phyloP scores from a whole-genome alignment of 1,284 basidiomycete species.

The Ceratobasidium sp. region DNA sequence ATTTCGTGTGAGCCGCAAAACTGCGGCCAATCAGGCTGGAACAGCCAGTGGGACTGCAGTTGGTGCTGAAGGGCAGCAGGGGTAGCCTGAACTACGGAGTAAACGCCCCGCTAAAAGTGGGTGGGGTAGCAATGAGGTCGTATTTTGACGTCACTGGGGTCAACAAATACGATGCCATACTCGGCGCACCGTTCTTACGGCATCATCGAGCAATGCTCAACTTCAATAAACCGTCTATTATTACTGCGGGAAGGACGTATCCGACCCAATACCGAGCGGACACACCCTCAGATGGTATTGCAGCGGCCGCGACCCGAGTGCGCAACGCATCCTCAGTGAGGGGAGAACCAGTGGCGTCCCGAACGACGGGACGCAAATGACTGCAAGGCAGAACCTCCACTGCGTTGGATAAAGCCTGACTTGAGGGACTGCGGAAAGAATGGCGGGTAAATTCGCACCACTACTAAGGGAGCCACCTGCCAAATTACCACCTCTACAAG shows the following conservation, averaged over 20 bases:
- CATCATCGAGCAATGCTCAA: slow-evolving; percentile 16
- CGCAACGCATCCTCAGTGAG: too few relatives aligned
- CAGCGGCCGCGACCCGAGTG: too few relatives aligned
- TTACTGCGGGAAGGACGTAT: background rate
- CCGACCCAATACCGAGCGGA: background rate
- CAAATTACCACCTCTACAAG: slow-evolving; percentile 10
- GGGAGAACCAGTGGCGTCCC: slow-evolving; percentile 46
- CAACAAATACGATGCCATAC: slow-evolving; percentile 52
- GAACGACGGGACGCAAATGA: background rate
- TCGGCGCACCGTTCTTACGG: slow-evolving; percentile 54
- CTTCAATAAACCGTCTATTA: background rate
- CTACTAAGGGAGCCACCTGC: background rate
- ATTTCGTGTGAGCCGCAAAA: slow-evolving; percentile 3
- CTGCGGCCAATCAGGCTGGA: slow-evolving; percentile 8
- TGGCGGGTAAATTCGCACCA: background rate
- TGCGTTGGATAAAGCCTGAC: slow-evolving; percentile 36
- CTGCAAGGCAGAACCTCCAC: background rate
- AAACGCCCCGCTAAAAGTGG: slow-evolving; percentile 42
- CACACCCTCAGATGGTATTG: too few relatives aligned
- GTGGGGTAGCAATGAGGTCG: slow-evolving; percentile 48
- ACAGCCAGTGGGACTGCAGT: slow-evolving; percentile 15
- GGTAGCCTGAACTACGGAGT: slow-evolving; percentile 8
- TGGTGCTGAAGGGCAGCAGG: slow-evolving; percentile 18
- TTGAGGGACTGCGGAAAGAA: slow-evolving; percentile 49
- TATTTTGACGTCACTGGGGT: slow-evolving; percentile 54